Evolutionary conservation across 371 early-diverging fungal genomes (phyloP), one percentile per base, ranked within the genome.

Genomic region (Mucor indicus): DNA sequence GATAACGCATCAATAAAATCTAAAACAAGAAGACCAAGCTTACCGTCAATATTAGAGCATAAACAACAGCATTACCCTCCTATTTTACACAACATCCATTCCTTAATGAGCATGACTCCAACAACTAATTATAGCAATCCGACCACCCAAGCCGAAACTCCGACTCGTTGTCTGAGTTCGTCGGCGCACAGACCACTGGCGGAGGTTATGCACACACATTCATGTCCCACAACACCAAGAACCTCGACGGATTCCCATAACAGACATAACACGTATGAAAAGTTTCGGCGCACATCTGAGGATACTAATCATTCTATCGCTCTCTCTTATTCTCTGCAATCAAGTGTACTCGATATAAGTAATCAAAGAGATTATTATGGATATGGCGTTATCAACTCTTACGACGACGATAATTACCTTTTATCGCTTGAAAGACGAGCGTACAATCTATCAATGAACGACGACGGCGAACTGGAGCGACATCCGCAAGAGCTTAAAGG

Each of bases 351-450:
- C 35, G n/a, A 33, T 33, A 4, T 12, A 21, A 21, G 21, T 21
- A 4, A 4, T 13, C 47, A 36, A 10, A 31, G 46, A 8, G 62
- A 66, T 46, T 66, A 58, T 54, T 61, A 66, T 38, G 50, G 53
- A 6, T 46, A 55, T 24, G 61, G 67, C 44, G 55, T 55, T 17
- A 37, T 59, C 2, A 55, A 51, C 21, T 43, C 43, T 15, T 55
- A 67, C 23, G 57, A 55, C 15, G 62, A 62, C 40, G 69, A 66
- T 20, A 67, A 61, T 22, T 74, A 74, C 39, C 50, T 74, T 20
- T 31, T 55, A 11, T 74, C 75, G 2, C 45, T 74, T 12, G 75
- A 74, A 35, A 57, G 68, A 38, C 39, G 71, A 52, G 70, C 70
- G 2, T 69, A 54, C 37, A 56, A 58, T 21, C 47, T 55, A 48